These are phyloP conservation scores for Vanderwaltozyma verrucispora DNA, from an alignment of 805 yeast species.

Conservation along the genomic window DNA sequence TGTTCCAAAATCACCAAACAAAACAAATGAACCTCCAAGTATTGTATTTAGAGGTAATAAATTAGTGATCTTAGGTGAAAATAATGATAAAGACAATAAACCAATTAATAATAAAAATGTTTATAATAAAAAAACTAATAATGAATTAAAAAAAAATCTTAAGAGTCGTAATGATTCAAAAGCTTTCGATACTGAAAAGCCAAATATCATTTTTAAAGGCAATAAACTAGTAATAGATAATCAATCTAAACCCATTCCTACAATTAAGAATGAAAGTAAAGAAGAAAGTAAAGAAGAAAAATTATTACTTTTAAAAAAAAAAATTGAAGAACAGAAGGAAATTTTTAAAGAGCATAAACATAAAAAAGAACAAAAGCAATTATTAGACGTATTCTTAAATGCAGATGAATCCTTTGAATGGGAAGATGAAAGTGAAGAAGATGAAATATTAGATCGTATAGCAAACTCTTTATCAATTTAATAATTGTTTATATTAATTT, in stretches of 20 bases:
- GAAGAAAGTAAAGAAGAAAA: conserved; percentile 4
- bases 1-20: no score
- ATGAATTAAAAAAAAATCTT: neutral
- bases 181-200: neutral
- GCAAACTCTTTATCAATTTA: conserved; percentile 1
- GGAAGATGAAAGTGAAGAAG: conserved; percentile 25
- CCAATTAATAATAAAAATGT: neutral
- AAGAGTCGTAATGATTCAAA: neutral
- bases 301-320: conserved; percentile 17
- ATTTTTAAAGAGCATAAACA: conserved; percentile 16
- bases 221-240: neutral
- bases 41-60: neutral
- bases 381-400: conserved; percentile 22
- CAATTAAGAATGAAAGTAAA: neutral
- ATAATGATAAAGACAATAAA: neutral
- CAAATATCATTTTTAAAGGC: neutral
- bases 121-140: neutral
- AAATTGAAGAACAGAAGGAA: conserved; percentile 23
- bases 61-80: neutral
- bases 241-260: neutral
- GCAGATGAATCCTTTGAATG: conserved; percentile 19
- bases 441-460: conserved; percentile 14
- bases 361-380: conserved; percentile 19
- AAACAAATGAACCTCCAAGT: neutral
- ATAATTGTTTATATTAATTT: neutral